Base-by-base conservation (phyloP, 345 rosid genomes). In the Salix brachista region DNA sequence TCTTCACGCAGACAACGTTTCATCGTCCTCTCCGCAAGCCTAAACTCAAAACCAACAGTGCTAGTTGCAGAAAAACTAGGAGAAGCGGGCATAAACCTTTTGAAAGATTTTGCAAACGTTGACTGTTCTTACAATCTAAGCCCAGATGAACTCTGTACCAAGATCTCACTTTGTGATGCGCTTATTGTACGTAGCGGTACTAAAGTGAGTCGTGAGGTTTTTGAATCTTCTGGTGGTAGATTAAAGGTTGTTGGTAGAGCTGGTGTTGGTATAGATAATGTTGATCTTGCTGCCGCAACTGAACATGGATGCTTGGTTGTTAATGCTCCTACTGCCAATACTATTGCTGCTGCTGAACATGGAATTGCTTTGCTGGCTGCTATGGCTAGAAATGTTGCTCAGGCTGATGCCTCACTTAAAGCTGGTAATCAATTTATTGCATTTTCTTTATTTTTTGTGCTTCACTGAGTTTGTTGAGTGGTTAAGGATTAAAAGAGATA, bases 161-260 rank as follows among this genome's bases (percentile, higher is more conserved):
- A 93, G 97, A 93, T 91, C 93, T 91, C 98, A 34, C 91, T 90
- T 28, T 89, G 92, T 73, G 98, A 93, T 32, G 97, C 98, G 69
- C 75, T 93, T 81, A 89, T 93, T 75, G 98, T 93, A 37, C 77
- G 98, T 19, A 93, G 98, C 61, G 97, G 90, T 41, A 93, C 98
- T 11, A 91, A 90, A 79, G 98, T 93, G 16, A 83, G 72, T 4
- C 92, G 98, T 44, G 91, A 90, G 67, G 94, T 93, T 18, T 93
- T 93, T 67, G 97, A 93, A 81, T 84, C 93, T 21, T 91, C 97
- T 44, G 85, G 83, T 6, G 98, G 98, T 58, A 75, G 95, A 70
- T 77, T 93, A 65, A 93, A 90, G 86, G 98, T 93, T n/a, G 98
- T 93, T 19, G 98, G 98, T 3, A 85, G 98, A 68, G 98, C 98